These are phyloP conservation scores for Microbotryum scabiosae DNA, from an alignment of 1,284 basidiomycete genomes.

Conservation along the genomic window DNA sequence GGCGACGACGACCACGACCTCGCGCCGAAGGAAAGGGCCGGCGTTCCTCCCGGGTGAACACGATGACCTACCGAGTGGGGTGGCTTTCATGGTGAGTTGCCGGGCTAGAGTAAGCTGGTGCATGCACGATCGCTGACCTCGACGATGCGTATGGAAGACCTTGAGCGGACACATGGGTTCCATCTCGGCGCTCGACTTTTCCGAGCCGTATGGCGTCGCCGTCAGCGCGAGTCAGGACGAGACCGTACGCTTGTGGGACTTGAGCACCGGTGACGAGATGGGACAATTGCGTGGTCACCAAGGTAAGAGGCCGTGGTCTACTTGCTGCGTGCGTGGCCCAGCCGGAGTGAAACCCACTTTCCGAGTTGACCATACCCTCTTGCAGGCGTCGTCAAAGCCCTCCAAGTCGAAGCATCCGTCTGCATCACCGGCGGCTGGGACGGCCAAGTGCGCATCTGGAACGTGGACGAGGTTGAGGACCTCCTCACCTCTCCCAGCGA, in stretches of 20 bases:
- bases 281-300: constrained; percentile 70
- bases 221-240: constrained; percentile 62
- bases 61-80: constrained; percentile 82
- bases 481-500: neutral
- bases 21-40: constrained; percentile 72
- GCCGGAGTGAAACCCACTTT: neutral
- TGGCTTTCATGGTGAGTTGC: constrained; percentile 83
- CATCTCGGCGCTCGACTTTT: constrained; percentile 85
- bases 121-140: neutral
- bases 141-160: constrained; percentile 48
- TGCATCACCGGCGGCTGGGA: constrained; percentile 88
- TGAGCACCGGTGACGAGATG: constrained; percentile 60
- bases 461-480: constrained; percentile 56
- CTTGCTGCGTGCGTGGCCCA: neutral
- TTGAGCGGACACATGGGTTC: constrained; percentile 70
- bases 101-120: constrained; percentile 1
- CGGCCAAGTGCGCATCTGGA: constrained; percentile 76
- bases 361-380: neutral
- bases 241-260: constrained; percentile 72
- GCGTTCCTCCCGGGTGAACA: constrained; percentile 96
- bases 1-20: constrained; percentile 38
- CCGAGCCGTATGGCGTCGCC: constrained; percentile 89
- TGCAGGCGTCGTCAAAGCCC: constrained; percentile 60
- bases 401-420: constrained; percentile 87
- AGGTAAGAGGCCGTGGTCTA: constrained; percentile 40